Conservation (phyloP, 2,329 filamentous ascomycete genomes). For the Incumbomyces lentus region DNA sequence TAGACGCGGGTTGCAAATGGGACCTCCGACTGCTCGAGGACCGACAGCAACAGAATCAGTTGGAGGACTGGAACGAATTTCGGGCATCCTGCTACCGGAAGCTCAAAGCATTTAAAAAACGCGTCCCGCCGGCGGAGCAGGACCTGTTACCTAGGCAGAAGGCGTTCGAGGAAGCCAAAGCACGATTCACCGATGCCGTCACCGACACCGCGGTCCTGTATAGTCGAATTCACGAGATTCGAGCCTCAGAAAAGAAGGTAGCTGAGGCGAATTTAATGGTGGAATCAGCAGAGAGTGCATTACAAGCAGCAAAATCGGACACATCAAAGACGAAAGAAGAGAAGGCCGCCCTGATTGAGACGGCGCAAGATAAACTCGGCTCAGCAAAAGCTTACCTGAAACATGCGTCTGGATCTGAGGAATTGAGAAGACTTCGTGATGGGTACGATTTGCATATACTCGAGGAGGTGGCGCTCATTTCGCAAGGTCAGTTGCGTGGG, state of each 20-base stretch:
- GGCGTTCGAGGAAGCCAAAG: slow-evolving; percentile 1
- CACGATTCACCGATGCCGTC: slow-evolving; percentile 6
- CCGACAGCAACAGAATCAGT: slow-evolving; percentile 7
- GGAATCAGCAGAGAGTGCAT: background rate
- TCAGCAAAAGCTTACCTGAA: background rate
- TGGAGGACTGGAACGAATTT: slow-evolving; percentile 9
- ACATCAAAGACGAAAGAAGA: too few species aligned
- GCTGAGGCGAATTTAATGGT: background rate
- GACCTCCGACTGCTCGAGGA: slow-evolving; percentile 9
- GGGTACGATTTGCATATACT: background rate
- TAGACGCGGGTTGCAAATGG: slow-evolving; percentile 8
- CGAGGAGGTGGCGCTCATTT: background rate
- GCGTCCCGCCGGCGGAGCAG: background rate
- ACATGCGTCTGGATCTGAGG: slow-evolving; percentile 3
- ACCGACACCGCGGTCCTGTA: slow-evolving; percentile 1
- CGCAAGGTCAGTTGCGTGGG: background rate
- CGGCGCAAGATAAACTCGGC: background rate
- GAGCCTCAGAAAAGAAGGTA: background rate
- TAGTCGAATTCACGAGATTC: background rate
- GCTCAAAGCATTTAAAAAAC: background rate
- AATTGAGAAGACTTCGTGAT: slow-evolving; percentile 6
- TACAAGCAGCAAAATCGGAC: background rate
- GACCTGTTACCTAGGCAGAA: background rate
- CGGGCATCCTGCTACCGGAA: slow-evolving; percentile 1
- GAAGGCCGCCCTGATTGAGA: too few species aligned